Conservation (phyloP, 768 basidiomycete species). For the Boletus rubropictus region DNA sequence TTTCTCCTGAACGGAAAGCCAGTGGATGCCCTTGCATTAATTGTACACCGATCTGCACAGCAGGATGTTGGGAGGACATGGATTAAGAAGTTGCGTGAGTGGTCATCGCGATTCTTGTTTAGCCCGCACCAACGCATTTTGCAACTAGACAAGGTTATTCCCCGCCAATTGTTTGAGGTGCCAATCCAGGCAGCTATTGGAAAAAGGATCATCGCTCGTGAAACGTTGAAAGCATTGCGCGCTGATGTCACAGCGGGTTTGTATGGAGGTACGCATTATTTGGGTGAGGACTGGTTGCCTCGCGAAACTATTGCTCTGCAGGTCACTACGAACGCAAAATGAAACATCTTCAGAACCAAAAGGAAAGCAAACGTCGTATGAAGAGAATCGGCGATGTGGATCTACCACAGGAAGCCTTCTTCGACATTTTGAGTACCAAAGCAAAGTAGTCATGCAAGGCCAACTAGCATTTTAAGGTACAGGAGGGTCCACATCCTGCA, state of each 20-base stretch:
- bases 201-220: slow-evolving; percentile 80
- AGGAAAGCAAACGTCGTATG: slow-evolving; percentile 86
- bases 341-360: slow-evolving; percentile 84
- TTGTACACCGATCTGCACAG: slow-evolving; percentile 79
- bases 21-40: slow-evolving; percentile 89
- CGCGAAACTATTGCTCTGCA: slow-evolving; percentile 15
- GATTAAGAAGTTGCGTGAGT: slow-evolving; percentile 89
- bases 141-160: slow-evolving; percentile 77
- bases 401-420: slow-evolving; percentile 95
- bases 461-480: neutral
- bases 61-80: slow-evolving; percentile 72
- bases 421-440: slow-evolving; percentile 72
- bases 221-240: slow-evolving; percentile 78
- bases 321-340: slow-evolving; percentile 92
- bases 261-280: slow-evolving; percentile 62
- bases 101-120: neutral
- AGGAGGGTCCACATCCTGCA: neutral
- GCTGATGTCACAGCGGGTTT: slow-evolving; percentile 93
- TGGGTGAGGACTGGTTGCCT: neutral
- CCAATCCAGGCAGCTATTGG: slow-evolving; percentile 93
- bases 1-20: slow-evolving; percentile 86
- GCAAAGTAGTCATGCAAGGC: slow-evolving; percentile 18
- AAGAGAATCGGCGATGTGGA: slow-evolving; percentile 85
- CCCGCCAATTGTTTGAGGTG: slow-evolving; percentile 88
- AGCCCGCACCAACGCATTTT: neutral